A percentile compares a stretch with the other conserved stretches of the same genome.
These are phyloP conservation scores for Pseudogymnoascus sp. DNA, from an alignment of 2,329 filamentous ascomycete genomes.

Conservation along the genomic window DNA sequence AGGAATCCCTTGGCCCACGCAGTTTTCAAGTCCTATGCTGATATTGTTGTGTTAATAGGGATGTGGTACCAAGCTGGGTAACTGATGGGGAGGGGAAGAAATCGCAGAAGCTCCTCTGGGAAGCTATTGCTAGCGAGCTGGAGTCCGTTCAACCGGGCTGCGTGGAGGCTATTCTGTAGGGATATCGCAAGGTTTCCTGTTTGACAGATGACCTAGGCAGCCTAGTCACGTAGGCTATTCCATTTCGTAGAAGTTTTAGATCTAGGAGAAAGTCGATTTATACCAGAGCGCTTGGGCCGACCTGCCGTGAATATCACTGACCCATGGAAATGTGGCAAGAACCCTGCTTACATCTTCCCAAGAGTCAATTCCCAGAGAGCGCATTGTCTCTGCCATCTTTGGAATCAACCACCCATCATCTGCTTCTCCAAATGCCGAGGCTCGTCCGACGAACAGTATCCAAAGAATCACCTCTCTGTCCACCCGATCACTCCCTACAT, in stretches of 20 bases:
- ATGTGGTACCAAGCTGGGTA: constrained; percentile 14
- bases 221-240: neutral
- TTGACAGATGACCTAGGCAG: neutral
- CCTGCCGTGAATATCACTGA: constrained; percentile 19
- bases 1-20: neutral
- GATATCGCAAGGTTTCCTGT: neutral
- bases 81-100: constrained; percentile 21
- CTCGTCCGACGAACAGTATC: constrained; percentile 16
- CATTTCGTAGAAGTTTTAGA: neutral
- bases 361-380: constrained; percentile 12
- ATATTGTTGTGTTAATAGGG: neutral
- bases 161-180: constrained; percentile 16
- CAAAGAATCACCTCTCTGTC: constrained; percentile 20
- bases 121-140: constrained; percentile 23
- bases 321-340: constrained; percentile 23
- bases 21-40: neutral
- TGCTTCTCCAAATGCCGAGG: constrained; percentile 9
- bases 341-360: constrained; percentile 14
- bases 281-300: constrained; percentile 2
- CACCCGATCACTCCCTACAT: constrained; percentile 2
- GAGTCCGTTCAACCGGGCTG: constrained; percentile 26
- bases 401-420: constrained; percentile 13
- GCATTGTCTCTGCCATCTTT: constrained; percentile 10
- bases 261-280: neutral
- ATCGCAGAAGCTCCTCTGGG: constrained; percentile 26